Percentiles rank a stretch among this genome's conserved stretches.
These are phyloP conservation scores for Arachis stenosperma DNA, from an alignment of 306 rosid genomes.

Conservation along the genomic window DNA sequence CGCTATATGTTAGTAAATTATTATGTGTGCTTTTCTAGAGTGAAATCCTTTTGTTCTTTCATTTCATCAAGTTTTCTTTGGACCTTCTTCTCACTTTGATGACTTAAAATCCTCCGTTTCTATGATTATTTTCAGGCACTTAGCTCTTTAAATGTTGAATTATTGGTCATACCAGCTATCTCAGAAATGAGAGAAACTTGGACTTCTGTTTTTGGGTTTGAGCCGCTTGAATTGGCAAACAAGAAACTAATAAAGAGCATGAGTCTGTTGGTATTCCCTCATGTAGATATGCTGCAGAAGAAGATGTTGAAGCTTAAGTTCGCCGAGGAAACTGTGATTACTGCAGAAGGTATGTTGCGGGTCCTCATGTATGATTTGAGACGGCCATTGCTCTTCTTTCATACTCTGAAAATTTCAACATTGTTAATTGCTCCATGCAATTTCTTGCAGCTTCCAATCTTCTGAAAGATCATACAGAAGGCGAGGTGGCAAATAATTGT, in stretches of 20 bases:
- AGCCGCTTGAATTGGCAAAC: conserved; percentile 60
- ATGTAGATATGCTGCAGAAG: conserved; percentile 82
- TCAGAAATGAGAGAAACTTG: conserved; percentile 79
- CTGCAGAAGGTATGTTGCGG: conserved; percentile 51
- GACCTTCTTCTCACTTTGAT: conserved; percentile 29
- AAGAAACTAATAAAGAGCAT: conserved; percentile 61
- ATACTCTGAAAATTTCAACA: conserved; percentile 22
- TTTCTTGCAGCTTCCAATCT: conserved; percentile 53
- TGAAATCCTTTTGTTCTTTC: background rate
- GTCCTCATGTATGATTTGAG: conserved; percentile 19
- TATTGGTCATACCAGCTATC: conserved; percentile 90
- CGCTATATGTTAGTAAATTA: background rate
- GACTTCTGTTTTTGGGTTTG: conserved; percentile 87
- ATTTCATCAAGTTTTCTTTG: conserved; percentile 32
- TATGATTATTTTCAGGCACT: conserved; percentile 63
- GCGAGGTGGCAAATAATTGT: conserved; percentile 25
- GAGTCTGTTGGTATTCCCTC: conserved; percentile 85
- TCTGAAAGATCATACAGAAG: conserved; percentile 37
- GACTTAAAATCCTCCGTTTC: conserved; percentile 35
- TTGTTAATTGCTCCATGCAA: conserved; percentile 24
- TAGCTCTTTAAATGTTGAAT: conserved; percentile 72
- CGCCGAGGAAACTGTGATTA: conserved; percentile 40
- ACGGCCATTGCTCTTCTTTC: conserved; percentile 22
- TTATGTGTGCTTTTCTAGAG: conserved; percentile 11
- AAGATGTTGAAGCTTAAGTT: conserved; percentile 44